Base-by-base conservation (phyloP, 2,329 filamentous ascomycete genomes). In the Fusarium duplospermum region DNA sequence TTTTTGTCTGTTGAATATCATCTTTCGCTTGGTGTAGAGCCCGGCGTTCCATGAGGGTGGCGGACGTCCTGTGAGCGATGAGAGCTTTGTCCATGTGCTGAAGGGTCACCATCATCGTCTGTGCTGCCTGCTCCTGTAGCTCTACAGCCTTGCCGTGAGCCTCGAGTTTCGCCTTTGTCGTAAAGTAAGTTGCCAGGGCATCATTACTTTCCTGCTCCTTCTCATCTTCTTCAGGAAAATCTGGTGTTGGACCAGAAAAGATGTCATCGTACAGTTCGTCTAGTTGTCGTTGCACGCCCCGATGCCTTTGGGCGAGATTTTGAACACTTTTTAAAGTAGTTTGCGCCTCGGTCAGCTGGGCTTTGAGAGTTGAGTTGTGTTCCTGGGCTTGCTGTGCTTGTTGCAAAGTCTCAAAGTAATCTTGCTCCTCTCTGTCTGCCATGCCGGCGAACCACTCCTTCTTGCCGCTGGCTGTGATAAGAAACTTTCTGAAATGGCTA, bases 401-500 rank as follows among this genome's bases (percentile, higher is more conserved):
- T 67, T 89, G 85, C 56, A 89, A 82, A 0, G 85, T 88, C 54
- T 88, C 85, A 29, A 88, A 83, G 77, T 89, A 90, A 70, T 90
- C 88, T 50, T 82, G 80, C 77, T 90, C 88, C 78, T 90, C 88
- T 70, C 87, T 88, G 58, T 84, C 83, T 16, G 87, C 86, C 59
- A 83, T 84, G n/a, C 83, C 83, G 18, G 82, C 80, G 58, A 80
- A 81, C 10, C 76, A 74, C 4, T 78, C 86, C 47, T 83, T 83
- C 70, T 85, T 85, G 31, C 88, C 86, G 6, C 84, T 82, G 11
- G 88, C 81, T 67, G 85, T 87, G 82, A 88, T 87, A 42, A 86
- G 81, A 74, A 88, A 87, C 42, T 88, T 86, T 63, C 83, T 84
- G 75, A 89, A 81, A 57, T 86, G 84, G 52, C 85, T 87, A 80